Conservation (phyloP, 768 basidiomycete genomes). For the Kwoniella botswanensis region DNA sequence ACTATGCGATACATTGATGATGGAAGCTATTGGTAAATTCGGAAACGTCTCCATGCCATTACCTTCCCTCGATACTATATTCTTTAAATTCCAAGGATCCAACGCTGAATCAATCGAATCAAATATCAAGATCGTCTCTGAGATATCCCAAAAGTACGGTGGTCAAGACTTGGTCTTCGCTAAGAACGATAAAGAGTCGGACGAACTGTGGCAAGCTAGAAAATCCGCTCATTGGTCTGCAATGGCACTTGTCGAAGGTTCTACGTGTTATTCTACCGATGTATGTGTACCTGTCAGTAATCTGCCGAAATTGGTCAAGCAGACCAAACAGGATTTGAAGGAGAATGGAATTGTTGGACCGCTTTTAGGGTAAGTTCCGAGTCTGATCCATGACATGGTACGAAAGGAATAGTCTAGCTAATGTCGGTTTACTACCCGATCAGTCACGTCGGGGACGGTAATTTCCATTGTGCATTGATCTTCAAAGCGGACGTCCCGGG, state of each 20-base stretch:
- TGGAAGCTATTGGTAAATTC: conserved; percentile 72
- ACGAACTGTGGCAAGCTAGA: conserved; percentile 77
- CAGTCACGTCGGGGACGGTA: conserved; percentile 57
- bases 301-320: conserved; percentile 61
- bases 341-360: conserved; percentile 65
- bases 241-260: conserved; percentile 67
- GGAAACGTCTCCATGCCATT: conserved; percentile 68
- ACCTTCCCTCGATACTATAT: conserved; percentile 75
- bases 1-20: conserved; percentile 75
- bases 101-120: conserved; percentile 59
- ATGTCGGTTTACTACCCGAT: background rate
- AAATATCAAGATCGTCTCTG: conserved; percentile 67
- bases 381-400: background rate
- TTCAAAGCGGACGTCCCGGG: conserved; percentile 36
- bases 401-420: conserved; percentile 10
- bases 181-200: conserved; percentile 71
- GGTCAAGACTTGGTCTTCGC: conserved; percentile 74
- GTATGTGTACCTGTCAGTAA: conserved; percentile 67
- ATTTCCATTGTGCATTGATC: conserved; percentile 58
- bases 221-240: conserved; percentile 79
- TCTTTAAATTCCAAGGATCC: conserved; percentile 84
- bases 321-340: conserved; percentile 77
- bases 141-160: conserved; percentile 70
- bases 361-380: conserved; percentile 40
- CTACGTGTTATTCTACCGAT: conserved; percentile 80